Evolutionary conservation across 352 stramenopile genomes (phyloP).

Genomic region (Pythium brachiatum): DNA sequence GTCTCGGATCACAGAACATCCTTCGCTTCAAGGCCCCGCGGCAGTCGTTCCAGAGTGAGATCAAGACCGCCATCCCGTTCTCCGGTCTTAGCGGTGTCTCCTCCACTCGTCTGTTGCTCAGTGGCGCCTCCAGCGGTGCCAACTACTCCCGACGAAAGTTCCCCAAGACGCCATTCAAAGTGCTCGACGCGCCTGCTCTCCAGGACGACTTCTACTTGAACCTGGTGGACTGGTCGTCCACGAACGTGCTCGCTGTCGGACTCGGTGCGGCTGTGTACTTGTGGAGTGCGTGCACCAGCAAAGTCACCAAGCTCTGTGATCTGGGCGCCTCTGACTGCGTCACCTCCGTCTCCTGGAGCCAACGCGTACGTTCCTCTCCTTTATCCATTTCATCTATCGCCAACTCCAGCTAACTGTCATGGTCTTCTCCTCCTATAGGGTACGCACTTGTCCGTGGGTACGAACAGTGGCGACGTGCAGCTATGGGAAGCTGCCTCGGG

Average conservation of each 20-base stretch:
- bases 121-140: slow-evolving; percentile 13
- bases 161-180: slow-evolving; percentile 94
- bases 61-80: slow-evolving; percentile 53
- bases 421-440: slow-evolving; percentile 38
- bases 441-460: slow-evolving; percentile 91
- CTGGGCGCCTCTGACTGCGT: slow-evolving; percentile 76
- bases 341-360: slow-evolving; percentile 94
- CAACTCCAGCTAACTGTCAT: background rate
- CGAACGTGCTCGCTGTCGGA: slow-evolving; percentile 95
- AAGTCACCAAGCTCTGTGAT: slow-evolving; percentile 94
- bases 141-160: slow-evolving; percentile 70
- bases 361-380: slow-evolving; percentile 48
- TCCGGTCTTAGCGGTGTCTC: slow-evolving; percentile 37
- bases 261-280: slow-evolving; percentile 94
- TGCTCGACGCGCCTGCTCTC: slow-evolving; percentile 95
- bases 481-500: slow-evolving; percentile 92
- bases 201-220: slow-evolving; percentile 99
- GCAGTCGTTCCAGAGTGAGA: slow-evolving; percentile 52
- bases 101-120: slow-evolving; percentile 30
- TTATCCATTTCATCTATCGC: background rate
- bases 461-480: slow-evolving; percentile 92
- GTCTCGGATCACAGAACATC: slow-evolving; percentile 59
- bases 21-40: slow-evolving; percentile 69
- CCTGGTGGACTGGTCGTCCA: slow-evolving; percentile 95
- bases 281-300: slow-evolving; percentile 92